Conservation (phyloP, 805 yeast genomes). For the Priceomyces carsonii region DNA sequence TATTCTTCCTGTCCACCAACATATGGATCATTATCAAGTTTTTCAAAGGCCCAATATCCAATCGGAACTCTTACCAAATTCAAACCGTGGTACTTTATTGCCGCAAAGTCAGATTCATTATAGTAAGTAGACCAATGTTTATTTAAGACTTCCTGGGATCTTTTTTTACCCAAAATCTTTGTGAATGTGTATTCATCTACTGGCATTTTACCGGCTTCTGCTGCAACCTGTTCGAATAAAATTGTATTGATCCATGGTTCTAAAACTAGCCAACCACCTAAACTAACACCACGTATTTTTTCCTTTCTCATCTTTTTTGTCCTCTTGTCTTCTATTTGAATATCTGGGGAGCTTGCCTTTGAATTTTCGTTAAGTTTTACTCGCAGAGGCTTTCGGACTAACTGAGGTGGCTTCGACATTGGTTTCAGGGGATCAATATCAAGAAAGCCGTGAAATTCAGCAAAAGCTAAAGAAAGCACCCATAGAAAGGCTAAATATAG, state of each 20-base stretch:
- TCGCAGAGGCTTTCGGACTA: too few relatives aligned
- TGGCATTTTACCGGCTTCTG: slow-evolving; percentile 37
- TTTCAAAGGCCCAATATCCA: slow-evolving; percentile 80
- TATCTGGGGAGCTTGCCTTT: too few relatives aligned
- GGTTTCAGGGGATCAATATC: too few relatives aligned
- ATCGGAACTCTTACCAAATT: slow-evolving; percentile 73
- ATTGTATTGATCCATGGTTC: slow-evolving; percentile 75
- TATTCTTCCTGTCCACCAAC: slow-evolving; percentile 68
- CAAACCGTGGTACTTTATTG: slow-evolving; percentile 54
- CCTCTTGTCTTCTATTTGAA: background rate
- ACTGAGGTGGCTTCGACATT: too few relatives aligned
- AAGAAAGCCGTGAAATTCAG: too few relatives aligned
- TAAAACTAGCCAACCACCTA: slow-evolving; percentile 74
- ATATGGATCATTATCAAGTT: slow-evolving; percentile 55
- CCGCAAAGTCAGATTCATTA: slow-evolving; percentile 56
- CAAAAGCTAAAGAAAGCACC: too few relatives aligned
- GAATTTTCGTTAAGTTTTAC: too few relatives aligned
- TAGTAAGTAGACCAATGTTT: slow-evolving; percentile 62
- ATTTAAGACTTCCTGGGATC: slow-evolving; percentile 42
- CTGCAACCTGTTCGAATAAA: slow-evolving; percentile 44
- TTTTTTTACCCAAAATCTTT: slow-evolving; percentile 46
- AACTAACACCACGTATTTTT: slow-evolving; percentile 18
- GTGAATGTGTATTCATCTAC: slow-evolving; percentile 63
- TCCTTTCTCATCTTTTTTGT: background rate
- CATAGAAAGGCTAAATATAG: too few relatives aligned